phyloP scores from a whole-genome alignment of 352 stramenopile species.

The Saprolegnia diclina region DNA sequence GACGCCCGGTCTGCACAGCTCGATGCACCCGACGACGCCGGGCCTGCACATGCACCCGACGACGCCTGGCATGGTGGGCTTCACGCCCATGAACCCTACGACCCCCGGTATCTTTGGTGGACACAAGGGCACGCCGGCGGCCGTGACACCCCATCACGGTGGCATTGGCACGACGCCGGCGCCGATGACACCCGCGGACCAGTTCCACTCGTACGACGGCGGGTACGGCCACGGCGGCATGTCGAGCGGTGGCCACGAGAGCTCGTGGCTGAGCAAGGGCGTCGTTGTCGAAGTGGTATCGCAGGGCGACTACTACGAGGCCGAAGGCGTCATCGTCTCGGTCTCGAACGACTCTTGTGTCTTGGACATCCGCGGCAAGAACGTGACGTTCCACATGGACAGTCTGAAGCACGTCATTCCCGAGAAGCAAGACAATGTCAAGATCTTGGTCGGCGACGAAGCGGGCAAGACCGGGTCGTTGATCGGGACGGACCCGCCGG shows the following conservation, averaged over 20 bases:
- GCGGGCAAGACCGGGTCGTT: conserved; percentile 75
- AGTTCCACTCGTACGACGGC: conserved; percentile 22
- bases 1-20: conserved; percentile 62
- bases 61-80: conserved; percentile 76
- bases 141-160: conserved; percentile 12
- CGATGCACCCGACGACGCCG: conserved; percentile 51
- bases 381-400: conserved; percentile 56
- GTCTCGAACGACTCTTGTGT: conserved; percentile 65
- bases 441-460: conserved; percentile 82
- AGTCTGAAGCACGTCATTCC: conserved; percentile 70
- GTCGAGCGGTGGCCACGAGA: conserved; percentile 44
- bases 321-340: conserved; percentile 67
- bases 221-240: conserved; percentile 27
- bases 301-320: conserved; percentile 53
- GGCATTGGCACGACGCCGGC: conserved; percentile 29
- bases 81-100: conserved; percentile 80
- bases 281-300: conserved; percentile 73
- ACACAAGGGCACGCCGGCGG: conserved; percentile 30
- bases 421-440: conserved; percentile 84
- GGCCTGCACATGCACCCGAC: conserved; percentile 77
- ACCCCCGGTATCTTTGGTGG: conserved; percentile 67
- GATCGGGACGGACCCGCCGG: conserved; percentile 79
- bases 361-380: conserved; percentile 72
- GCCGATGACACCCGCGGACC: conserved; percentile 71
- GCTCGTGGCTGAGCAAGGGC: conserved; percentile 85